Conservation (phyloP, 345 rosid genomes). For the Arabidopsis suecica region DNA sequence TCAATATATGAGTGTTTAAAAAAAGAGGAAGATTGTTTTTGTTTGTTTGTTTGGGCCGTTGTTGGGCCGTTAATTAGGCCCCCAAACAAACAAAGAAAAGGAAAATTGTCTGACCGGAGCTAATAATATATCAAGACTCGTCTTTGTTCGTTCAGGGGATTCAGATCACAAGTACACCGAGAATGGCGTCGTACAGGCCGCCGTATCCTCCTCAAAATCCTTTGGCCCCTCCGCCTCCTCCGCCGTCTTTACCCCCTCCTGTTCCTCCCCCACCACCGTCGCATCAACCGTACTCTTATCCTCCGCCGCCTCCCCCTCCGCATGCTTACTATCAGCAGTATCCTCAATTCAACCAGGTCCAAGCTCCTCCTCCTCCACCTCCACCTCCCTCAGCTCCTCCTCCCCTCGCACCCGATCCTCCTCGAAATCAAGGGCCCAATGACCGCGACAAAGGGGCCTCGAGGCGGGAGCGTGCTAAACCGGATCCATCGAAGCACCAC, state of each 20-base stretch:
- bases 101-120: neutral
- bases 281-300: slow-evolving; percentile 71
- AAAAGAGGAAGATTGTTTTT: neutral
- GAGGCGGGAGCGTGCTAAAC: slow-evolving; percentile 61
- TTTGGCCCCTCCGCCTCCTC: slow-evolving; percentile 54
- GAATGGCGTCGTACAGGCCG: slow-evolving; percentile 47
- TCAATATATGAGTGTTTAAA: no score
- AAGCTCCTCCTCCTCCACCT: slow-evolving; percentile 65
- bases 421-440: slow-evolving; percentile 58
- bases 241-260: slow-evolving; percentile 48
- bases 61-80: neutral
- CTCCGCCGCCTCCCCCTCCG: slow-evolving; percentile 65
- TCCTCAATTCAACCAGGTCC: slow-evolving; percentile 56
- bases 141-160: neutral
- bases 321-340: slow-evolving; percentile 65
- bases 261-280: slow-evolving; percentile 65
- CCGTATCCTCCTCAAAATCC: slow-evolving; percentile 51
- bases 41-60: slow-evolving; percentile 6
- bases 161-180: slow-evolving; percentile 20
- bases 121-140: neutral
- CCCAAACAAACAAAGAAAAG: neutral
- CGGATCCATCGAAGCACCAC: slow-evolving; percentile 52
- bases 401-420: slow-evolving; percentile 62
- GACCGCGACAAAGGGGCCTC: slow-evolving; percentile 47
- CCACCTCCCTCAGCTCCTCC: slow-evolving; percentile 91